A percentile compares a stretch with the other conserved stretches of the same genome.
Conservation (phyloP, 169 alveolate genomes). For the Cryptosporidium felis region DNA sequence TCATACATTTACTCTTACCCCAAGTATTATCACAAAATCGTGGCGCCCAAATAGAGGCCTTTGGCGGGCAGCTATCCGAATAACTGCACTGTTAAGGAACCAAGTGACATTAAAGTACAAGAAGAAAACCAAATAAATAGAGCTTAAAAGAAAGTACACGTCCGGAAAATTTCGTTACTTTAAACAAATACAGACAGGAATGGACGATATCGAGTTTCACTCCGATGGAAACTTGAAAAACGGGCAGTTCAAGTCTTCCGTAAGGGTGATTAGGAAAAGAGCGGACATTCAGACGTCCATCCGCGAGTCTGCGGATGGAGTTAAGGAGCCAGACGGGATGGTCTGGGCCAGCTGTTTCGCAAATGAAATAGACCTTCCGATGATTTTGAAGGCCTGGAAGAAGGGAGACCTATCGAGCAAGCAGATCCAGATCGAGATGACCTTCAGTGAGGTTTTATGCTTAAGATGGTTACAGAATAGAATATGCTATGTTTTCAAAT, state of each 20-base stretch:
- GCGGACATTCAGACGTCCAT: slow-evolving; percentile 63
- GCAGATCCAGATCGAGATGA: slow-evolving; percentile 52
- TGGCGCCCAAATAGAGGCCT: neutral
- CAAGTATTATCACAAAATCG: too few relatives aligned
- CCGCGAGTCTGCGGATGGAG: slow-evolving; percentile 26
- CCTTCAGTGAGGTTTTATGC: slow-evolving; percentile 59
- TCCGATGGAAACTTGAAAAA: slow-evolving; percentile 53
- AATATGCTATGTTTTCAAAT: slow-evolving; percentile 46
- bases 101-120: neutral
- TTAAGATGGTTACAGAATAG: slow-evolving; percentile 39
- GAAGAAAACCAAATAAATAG: neutral
- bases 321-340: slow-evolving; percentile 55
- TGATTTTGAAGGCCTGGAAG: slow-evolving; percentile 59
- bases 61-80: neutral
- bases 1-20: too few relatives aligned
- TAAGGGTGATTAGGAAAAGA: slow-evolving; percentile 35
- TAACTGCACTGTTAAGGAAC: slow-evolving; percentile 12
- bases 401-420: slow-evolving; percentile 40
- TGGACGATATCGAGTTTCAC: slow-evolving; percentile 55
- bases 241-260: slow-evolving; percentile 28
- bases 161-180: too few relatives aligned
- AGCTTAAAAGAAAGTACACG: neutral
- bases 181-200: too few relatives aligned
- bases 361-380: slow-evolving; percentile 48
- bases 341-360: slow-evolving; percentile 72